Percentiles rank a stretch among this genome's conserved stretches.
phyloP scores from a whole-genome alignment of 2,329 filamentous ascomycete species.

The Pseudogymnoascus sp. region DNA sequence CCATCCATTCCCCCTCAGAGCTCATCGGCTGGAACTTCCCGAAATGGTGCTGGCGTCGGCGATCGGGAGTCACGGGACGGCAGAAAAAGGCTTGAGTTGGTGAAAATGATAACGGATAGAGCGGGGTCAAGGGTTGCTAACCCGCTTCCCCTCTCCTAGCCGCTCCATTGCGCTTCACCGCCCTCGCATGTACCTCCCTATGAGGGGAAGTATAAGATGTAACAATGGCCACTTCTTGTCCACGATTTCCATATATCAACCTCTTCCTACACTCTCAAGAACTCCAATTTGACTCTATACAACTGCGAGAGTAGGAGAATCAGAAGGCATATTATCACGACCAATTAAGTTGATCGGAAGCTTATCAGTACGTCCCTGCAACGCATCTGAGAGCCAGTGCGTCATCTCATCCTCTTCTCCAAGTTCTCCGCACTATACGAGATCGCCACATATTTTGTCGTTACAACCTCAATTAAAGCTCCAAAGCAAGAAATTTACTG shows the following conservation, averaged over 20 bases:
- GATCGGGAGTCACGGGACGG: neutral
- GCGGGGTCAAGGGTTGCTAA: neutral
- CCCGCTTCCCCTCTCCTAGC: constrained; percentile 1
- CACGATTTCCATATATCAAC: neutral
- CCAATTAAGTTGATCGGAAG: neutral
- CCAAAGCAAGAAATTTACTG: neutral
- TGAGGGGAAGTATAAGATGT: neutral
- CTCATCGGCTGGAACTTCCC: neutral
- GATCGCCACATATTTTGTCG: neutral
- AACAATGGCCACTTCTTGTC: neutral
- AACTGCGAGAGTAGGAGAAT: neutral
- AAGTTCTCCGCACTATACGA: neutral
- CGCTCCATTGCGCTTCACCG: constrained; percentile 1
- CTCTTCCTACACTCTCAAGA: neutral
- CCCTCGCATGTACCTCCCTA: neutral
- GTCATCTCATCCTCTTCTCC: neutral
- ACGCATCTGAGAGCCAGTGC: neutral
- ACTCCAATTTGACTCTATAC: neutral
- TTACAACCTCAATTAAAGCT: neutral
- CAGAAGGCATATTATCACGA: neutral
- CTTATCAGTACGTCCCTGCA: neutral
- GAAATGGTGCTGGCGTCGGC: neutral
- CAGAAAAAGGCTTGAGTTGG: neutral
- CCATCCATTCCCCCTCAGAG: neutral
- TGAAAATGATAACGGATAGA: neutral